phyloP scores from a whole-genome alignment of 116 monocot species.

The Iris pallida region DNA sequence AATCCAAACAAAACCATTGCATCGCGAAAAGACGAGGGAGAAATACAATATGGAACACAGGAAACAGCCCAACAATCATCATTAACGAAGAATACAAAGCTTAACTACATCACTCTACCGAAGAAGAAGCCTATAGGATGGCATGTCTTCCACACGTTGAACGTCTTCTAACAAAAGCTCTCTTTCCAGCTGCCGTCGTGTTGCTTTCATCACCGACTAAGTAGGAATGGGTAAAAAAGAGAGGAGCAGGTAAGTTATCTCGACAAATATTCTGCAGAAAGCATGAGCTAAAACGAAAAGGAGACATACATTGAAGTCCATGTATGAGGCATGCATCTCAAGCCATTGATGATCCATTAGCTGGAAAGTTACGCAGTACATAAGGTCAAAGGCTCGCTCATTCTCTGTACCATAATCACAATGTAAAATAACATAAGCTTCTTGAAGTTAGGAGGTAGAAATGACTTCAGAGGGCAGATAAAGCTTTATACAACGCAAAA shows the following conservation, averaged over 20 bases:
- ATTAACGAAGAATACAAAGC: too few species aligned
- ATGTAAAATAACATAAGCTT: background rate
- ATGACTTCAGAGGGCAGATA: background rate
- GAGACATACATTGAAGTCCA: conserved; percentile 84
- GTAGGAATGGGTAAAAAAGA: background rate
- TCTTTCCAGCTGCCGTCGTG: conserved; percentile 74
- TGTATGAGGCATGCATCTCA: conserved; percentile 59
- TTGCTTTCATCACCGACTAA: conserved; percentile 87
- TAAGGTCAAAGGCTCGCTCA: conserved; percentile 50
- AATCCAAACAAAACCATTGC: too few species aligned
- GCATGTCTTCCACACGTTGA: conserved; percentile 79
- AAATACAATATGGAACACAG: too few species aligned
- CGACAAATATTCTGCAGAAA: too few species aligned
- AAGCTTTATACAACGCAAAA: too few species aligned
- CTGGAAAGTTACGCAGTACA: conserved; percentile 57
- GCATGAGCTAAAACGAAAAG: background rate
- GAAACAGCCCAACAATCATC: too few species aligned
- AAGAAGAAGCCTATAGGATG: conserved; percentile 66
- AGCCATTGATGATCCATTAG: conserved; percentile 63
- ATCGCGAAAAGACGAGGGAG: too few species aligned
- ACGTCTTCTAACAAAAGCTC: conserved; percentile 89
- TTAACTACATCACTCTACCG: conserved; percentile 7
- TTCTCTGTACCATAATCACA: conserved; percentile 28
- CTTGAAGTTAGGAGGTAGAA: too few species aligned
- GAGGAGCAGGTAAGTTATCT: too few species aligned